Conservation (phyloP, 768 basidiomycete species). For the Kwoniella sp. region DNA sequence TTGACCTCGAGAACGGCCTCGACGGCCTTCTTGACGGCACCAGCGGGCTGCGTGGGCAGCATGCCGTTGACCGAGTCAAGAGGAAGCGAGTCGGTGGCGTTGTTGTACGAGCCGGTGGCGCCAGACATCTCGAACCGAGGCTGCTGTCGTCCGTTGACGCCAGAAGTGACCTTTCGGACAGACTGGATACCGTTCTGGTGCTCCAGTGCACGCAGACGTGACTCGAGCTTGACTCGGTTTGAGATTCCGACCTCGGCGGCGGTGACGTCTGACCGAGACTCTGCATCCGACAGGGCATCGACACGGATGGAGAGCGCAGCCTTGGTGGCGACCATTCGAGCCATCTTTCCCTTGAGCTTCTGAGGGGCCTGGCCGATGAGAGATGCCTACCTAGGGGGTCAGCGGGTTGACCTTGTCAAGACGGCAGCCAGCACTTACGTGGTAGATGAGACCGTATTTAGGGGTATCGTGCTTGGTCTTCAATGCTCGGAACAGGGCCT, state of each 20-base stretch:
- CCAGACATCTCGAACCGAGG: constrained; percentile 79
- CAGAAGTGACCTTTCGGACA: constrained; percentile 59
- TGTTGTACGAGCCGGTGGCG: constrained; percentile 72
- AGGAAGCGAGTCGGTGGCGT: constrained; percentile 73
- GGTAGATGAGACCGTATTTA: constrained; percentile 99
- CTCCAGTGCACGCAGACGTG: constrained; percentile 83
- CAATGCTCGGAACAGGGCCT: constrained; percentile 55
- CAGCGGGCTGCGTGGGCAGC: constrained; percentile 73
- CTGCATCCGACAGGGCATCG: constrained; percentile 87
- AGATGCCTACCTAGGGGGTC: constrained; percentile 76
- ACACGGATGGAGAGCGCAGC: constrained; percentile 95
- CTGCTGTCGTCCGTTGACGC: constrained; percentile 61
- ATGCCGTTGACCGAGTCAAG: constrained; percentile 50
- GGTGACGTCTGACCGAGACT: constrained; percentile 69
- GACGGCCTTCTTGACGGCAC: constrained; percentile 70
- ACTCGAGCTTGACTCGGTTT: constrained; percentile 91
- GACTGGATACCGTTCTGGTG: constrained; percentile 69
- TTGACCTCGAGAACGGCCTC: constrained; percentile 74
- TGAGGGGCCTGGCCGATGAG: constrained; percentile 95
- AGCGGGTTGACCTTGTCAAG: no score
- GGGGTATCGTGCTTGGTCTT: constrained; percentile 57
- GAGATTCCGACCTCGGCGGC: constrained; percentile 87
- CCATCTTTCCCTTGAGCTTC: constrained; percentile 99
- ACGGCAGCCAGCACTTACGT: no score
- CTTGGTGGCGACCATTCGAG: constrained; percentile 99